A percentile compares a stretch with the other conserved stretches of the same genome.
Conservation (phyloP, 2,329 filamentous ascomycete genomes). For the Claviceps humidiphila region DNA sequence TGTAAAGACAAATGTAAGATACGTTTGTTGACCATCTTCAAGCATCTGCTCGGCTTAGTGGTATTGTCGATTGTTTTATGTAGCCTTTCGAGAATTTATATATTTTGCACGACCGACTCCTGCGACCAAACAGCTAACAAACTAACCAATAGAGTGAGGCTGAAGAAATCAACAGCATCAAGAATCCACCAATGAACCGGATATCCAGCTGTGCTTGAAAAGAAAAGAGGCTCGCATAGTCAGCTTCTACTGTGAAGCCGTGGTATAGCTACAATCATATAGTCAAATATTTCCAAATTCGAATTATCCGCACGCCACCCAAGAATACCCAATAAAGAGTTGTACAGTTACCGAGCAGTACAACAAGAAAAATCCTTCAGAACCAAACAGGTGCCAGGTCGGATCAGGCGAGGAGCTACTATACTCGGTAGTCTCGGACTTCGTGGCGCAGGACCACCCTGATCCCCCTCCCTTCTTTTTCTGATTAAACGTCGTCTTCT, state of each 20-base stretch:
- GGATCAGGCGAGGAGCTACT: not conserved
- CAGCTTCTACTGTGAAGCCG: not conserved
- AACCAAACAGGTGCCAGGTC: not conserved
- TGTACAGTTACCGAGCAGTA: slow-evolving; percentile 3
- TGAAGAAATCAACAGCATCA: slow-evolving; percentile 49
- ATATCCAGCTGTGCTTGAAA: not conserved
- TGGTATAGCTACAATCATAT: not conserved
- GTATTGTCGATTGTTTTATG: not conserved
- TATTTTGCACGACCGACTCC: not conserved
- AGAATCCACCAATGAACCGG: slow-evolving; percentile 52
- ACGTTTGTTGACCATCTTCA: not conserved
- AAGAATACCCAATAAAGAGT: slow-evolving; percentile 3
- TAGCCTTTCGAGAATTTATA: not conserved
- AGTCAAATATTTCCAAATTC: not conserved
- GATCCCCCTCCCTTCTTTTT: not conserved
- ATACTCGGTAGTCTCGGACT: not conserved
- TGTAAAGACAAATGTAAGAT: no score
- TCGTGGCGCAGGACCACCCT: not conserved
- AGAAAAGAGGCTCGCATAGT: not conserved
- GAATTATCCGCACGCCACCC: slow-evolving; percentile 1
- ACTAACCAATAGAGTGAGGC: not conserved
- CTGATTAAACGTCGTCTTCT: not conserved
- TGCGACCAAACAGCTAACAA: not conserved
- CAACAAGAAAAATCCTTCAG: not conserved
- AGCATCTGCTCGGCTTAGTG: not conserved